Evolutionary conservation across 345 rosid species (phyloP), one percentile per base, ranked within the genome.

Genomic region (Rhodamnia argentea): DNA sequence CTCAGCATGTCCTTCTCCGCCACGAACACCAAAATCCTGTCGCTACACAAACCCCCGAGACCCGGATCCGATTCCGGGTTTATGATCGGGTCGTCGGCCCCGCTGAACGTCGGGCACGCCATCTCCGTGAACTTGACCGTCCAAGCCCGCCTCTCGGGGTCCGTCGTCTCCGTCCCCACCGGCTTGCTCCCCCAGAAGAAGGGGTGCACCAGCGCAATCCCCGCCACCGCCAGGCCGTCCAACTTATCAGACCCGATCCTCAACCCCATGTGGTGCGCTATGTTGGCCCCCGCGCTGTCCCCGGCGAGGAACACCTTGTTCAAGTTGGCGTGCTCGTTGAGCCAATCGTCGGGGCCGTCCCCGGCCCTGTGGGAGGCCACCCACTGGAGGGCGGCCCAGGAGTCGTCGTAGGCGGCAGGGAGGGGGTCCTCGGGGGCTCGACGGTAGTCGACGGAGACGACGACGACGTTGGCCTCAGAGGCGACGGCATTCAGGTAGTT

Each of bases 221-320:
- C 87, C 12, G 54, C 32, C 6, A 90, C 59, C 82, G 64, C 57
- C 22, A 90, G 14, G 27, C 87, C 90, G 5, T 53, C 84, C 6
- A 86, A 55, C 13, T 74, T 89, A n/a, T 86, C 89, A 4, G 52
- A 6, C 29, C 90, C 89, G 22, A 58, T 74, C 78, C 85, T 85
- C 52, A 91, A 24, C 22, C 87, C 91, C 57, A 93, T 85, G 54
- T 86, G 87, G 70, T 90, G 93, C 1, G 90, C 85, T 23, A 93
- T 86, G 82, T 86, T 92, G 8, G 89, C 93, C 7, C 94, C 91
- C 0, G 93, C 90, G 54, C 91, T 90, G 54, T 92, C 94, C 22
- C 95, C 94, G 1, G 91, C 85, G 0, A 91, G n/a, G 55, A 87
- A 93, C 52, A 92, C 86, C 23, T 86, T 82, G 9, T 55, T 53